Conservation (phyloP, 2,329 filamentous ascomycete genomes). For the Cladosporium phlei region DNA sequence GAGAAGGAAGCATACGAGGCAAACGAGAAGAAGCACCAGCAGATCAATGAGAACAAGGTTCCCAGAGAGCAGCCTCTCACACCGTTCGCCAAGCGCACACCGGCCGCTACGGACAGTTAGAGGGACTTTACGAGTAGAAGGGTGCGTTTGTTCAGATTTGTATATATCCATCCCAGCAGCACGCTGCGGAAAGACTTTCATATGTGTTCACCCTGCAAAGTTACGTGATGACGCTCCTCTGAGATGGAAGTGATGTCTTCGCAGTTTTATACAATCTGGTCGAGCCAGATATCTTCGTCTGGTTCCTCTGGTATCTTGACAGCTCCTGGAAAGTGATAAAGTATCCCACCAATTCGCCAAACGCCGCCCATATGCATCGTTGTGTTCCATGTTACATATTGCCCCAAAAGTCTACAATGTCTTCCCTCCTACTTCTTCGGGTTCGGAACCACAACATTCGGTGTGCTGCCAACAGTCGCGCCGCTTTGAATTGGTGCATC, state of each 20-base stretch:
- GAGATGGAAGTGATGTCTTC: background rate
- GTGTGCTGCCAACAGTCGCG: conserved; percentile 13
- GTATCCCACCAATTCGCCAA: conserved; percentile 12
- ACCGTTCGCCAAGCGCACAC: conserved; percentile 23
- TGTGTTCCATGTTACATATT: conserved; percentile 1
- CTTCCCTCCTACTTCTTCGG: conserved; percentile 1
- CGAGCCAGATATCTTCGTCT: background rate
- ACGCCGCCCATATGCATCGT: conserved; percentile 11
- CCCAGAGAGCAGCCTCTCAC: conserved; percentile 29
- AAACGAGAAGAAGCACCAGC: conserved; percentile 52
- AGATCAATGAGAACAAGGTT: conserved; percentile 35
- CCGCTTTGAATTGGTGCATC: conserved; percentile 57
- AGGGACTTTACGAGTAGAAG: background rate
- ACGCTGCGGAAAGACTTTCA: conserved; percentile 9
- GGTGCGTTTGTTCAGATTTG: conserved; percentile 9
- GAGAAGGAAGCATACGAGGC: conserved; percentile 52
- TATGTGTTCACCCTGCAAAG: background rate
- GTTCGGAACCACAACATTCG: background rate
- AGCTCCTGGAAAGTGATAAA: background rate
- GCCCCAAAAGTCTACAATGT: background rate
- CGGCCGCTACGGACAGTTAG: conserved; percentile 17
- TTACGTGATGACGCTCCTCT: conserved; percentile 1
- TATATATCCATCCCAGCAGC: conserved; percentile 9
- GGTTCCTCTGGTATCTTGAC: conserved; percentile 8
- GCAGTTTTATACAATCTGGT: background rate